These are phyloP conservation scores for Pseudoscleropodium purum DNA, from an alignment of 225 moss, liverwort and hornwort species.

Conservation along the genomic window DNA sequence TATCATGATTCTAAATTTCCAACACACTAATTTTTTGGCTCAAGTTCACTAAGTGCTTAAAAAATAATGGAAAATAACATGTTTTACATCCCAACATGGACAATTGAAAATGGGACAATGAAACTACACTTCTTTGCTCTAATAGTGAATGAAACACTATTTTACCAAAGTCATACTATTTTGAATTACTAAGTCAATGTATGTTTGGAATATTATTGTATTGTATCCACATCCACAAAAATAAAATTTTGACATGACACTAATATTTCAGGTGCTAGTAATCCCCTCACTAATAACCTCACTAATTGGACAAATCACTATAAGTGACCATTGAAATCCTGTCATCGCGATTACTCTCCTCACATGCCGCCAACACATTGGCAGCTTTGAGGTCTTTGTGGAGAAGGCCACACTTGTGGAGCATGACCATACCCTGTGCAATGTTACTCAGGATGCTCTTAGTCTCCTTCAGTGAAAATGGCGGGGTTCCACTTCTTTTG, in stretches of 20 bases:
- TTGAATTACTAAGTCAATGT: neutral
- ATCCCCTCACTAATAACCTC: no score
- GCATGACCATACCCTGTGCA: no score
- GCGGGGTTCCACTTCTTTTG: neutral
- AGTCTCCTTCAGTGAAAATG: neutral
- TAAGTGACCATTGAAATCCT: no score
- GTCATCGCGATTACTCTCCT: no score
- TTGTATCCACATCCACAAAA: neutral
- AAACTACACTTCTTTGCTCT: neutral
- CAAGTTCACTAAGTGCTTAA: neutral
- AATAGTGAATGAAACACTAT: no score
- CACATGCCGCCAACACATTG: neutral
- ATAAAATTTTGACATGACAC: neutral
- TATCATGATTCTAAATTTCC: neutral
- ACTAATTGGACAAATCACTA: no score
- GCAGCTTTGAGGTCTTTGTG: neutral
- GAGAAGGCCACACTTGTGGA: neutral
- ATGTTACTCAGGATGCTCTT: neutral
- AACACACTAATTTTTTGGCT: neutral
- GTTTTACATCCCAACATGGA: fast-evolving
- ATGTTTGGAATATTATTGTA: neutral
- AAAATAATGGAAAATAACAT: neutral
- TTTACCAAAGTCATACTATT: neutral
- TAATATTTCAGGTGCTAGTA: neutral
- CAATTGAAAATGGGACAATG: neutral